These are phyloP conservation scores for Lipomyces chichibuensis DNA, from an alignment of 805 yeast species.

Conservation along the genomic window DNA sequence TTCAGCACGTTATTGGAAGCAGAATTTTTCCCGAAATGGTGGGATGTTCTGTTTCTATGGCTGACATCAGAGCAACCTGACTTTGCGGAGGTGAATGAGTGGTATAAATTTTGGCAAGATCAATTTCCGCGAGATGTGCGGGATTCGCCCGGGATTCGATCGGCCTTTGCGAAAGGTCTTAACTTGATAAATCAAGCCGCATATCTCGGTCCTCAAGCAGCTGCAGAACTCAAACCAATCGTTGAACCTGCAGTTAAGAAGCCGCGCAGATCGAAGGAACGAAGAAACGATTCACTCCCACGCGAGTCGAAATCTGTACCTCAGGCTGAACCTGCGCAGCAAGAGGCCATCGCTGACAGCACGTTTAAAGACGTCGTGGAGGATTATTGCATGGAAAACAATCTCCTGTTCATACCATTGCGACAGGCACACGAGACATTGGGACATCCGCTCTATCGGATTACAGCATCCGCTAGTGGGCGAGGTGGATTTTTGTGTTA, in stretches of 20 bases:
- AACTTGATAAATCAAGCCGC: conserved; percentile 44
- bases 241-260: conserved; percentile 3
- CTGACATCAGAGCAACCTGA: conserved; percentile 34
- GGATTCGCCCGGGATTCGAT: conserved; percentile 19
- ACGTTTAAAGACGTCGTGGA: conserved; percentile 69
- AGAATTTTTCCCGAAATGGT: conserved; percentile 50
- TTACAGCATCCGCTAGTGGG: conserved; percentile 46
- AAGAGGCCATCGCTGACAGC: conserved; percentile 46
- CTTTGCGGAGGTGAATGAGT: conserved; percentile 39
- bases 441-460: conserved; percentile 53
- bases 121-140: conserved; percentile 37
- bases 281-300: neutral
- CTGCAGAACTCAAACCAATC: conserved; percentile 28
- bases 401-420: conserved; percentile 50
- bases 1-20: conserved; percentile 42
- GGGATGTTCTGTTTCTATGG: conserved; percentile 42
- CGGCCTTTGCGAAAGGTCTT: conserved; percentile 38
- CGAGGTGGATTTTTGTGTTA: conserved; percentile 49
- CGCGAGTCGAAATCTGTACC: neutral
- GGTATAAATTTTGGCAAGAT: conserved; percentile 45
- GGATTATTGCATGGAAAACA: conserved; percentile 58
- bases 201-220: conserved; percentile 37
- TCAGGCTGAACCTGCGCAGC: neutral
- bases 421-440: conserved; percentile 44
- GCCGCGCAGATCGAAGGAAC: neutral